Conservation (phyloP, 2,329 filamentous ascomycete species). For the Emergomyces orientalis region DNA sequence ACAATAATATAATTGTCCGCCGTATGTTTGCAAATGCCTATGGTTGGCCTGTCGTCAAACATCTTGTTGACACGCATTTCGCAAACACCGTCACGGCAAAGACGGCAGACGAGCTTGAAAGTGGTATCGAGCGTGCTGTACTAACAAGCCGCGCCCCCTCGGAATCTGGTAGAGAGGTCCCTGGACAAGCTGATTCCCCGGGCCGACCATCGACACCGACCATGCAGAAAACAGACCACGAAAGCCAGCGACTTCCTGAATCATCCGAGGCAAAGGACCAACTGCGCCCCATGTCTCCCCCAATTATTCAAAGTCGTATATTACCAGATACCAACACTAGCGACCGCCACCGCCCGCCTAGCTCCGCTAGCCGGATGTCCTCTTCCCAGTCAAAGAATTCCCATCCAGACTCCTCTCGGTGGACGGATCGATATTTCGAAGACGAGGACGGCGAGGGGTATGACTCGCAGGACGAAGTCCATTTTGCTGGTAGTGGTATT, state of each 20-base stretch:
- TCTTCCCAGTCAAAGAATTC: constrained; percentile 14
- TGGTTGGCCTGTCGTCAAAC: constrained; percentile 93
- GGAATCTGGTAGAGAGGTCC: constrained; percentile 56
- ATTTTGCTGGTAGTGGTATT: constrained; percentile 1
- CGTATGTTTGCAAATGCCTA: constrained; percentile 96
- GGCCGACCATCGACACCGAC: background rate
- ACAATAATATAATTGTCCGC: constrained; percentile 96
- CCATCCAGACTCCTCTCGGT: constrained; percentile 13
- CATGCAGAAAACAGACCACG: constrained; percentile 3
- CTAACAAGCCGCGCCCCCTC: constrained; percentile 48
- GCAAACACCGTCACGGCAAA: constrained; percentile 60
- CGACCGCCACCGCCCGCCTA: background rate
- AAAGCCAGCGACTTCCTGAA: background rate
- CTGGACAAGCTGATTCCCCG: constrained; percentile 38
- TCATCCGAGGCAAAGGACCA: background rate
- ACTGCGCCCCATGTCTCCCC: background rate
- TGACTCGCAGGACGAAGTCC: constrained; percentile 10
- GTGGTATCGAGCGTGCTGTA: constrained; percentile 59
- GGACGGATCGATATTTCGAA: constrained; percentile 17
- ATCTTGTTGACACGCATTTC: constrained; percentile 91
- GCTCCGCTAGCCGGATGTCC: constrained; percentile 5
- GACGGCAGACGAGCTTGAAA: constrained; percentile 58
- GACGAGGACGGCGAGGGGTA: constrained; percentile 11
- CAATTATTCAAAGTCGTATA: background rate
- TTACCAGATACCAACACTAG: background rate